phyloP scores from a whole-genome alignment of 768 basidiomycete genomes.

The Serendipita sp. region DNA sequence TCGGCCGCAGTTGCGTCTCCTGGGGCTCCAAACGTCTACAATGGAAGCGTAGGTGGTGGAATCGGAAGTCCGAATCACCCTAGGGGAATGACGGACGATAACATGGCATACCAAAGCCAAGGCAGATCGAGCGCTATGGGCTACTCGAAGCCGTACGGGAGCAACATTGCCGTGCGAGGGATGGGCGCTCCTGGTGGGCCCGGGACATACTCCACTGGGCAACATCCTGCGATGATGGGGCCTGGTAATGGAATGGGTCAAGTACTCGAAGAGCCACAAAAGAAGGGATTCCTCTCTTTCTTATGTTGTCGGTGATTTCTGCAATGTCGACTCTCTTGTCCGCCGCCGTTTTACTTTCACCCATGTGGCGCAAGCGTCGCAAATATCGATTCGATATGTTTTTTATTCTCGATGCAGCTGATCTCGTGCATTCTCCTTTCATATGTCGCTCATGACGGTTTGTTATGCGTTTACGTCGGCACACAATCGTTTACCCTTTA shows the following conservation, averaged over 20 bases:
- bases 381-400: no score
- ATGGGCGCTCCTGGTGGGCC: background rate
- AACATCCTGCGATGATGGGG: background rate
- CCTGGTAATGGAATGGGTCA: background rate
- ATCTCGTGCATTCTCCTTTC: no score
- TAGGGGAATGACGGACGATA: background rate
- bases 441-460: no score
- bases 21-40: background rate
- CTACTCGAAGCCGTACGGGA: background rate
- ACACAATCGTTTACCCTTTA: no score
- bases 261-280: background rate
- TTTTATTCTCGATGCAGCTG: no score
- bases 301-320: background rate
- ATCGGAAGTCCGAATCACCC: background rate
- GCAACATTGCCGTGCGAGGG: background rate
- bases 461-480: no score
- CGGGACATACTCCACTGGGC: background rate
- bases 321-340: background rate
- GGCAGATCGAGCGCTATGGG: background rate
- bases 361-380: no score
- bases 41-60: background rate
- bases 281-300: background rate
- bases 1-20: background rate
- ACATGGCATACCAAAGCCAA: background rate
- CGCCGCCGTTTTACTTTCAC: background rate